Base-by-base conservation (phyloP, 1,284 basidiomycete species). In the Chondrostereum purpureum region DNA sequence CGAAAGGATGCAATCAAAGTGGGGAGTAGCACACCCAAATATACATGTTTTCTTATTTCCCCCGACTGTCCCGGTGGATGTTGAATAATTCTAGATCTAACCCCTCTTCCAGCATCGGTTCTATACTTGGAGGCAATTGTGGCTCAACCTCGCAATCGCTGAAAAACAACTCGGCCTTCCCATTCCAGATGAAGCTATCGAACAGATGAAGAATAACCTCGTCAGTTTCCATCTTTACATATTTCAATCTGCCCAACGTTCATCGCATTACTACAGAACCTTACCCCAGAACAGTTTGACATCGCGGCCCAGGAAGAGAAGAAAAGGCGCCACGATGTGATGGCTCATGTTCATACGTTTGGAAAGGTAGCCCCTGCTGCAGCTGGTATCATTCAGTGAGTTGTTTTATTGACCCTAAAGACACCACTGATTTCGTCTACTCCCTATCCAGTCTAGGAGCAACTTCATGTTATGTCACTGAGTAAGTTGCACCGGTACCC, bases 341-440 rank as follows among this genome's bases (percentile, higher is more conserved):
- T 99, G 95, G 95, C 95, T 0, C 95, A 99, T 64, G 95, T 99
- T 34, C 92, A 99, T 68, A 95, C 92, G 6, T 99, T 97, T 63
- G 95, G 95, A 10, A 77, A 77, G 22, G 88, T 96, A 48, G 93
- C 92, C 1, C 96, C 96, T 12, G 88, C 92, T 38, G 95, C 95
- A 12, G 95, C 95, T 8, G 91, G 92, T 12, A 97, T 98, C 63
- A 98, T 99, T 57, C 96, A 99, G 88, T 91, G 49, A 54, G 84
- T 67, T 44, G 31, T 43, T 39, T 22, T 13, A n/a, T n/a, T n/a
- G n/a, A n/a, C n/a, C n/a, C 37, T 24, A 11, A 21, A 31, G 37
- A 20, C 38, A 11, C 35, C 8, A 39, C 44, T 21, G 23, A 40
- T 34, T 13, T 36, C n/a, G 35, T 35, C 37, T 27, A 44, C 47